Base-by-base conservation (phyloP, 1,139 yeast species). In the Meyerozyma carpophila region DNA sequence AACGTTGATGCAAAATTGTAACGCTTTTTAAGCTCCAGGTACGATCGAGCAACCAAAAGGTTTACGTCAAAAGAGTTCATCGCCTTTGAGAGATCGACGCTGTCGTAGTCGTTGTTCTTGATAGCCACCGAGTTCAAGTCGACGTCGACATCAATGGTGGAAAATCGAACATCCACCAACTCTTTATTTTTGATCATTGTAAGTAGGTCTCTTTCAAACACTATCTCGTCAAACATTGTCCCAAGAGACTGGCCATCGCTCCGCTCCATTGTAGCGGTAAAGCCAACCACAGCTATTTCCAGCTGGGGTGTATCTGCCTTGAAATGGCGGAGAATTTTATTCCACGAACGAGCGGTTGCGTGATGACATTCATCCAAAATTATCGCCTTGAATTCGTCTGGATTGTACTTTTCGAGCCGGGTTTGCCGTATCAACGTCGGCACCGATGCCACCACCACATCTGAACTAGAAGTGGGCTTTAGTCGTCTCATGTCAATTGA, bases 351-450 rank as follows among this genome's bases (percentile, higher is more conserved):
- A 0, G 96, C 93, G 0, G 88, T 85, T 0, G 96, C 84, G 63
- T 91, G 98, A 56, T 91, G 98, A 41, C 96, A 95, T 59, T 91
- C 98, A 61, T 91, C 98, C 1, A 91, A 71, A 20, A 91, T 82
- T 21, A 93, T 78, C 28, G 90, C 70, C 55, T 88, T 85, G 64
- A 77, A 84, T 14, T 79, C 76, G 1, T 45, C 44, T 0, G 90
- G 84, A 43, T 79, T 61, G 53, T 83, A 86, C 43, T 70, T 63
- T 2, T 63, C 62, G 14, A 88, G 61, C 40, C 97, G 65, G 0
- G 66, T 54, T 32, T 52, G 42, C 37, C 83, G 63, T 1, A 70
- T 63, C 38, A 91, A 57, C 0, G 95, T 78, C 18, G 82, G 89
- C 0, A 89, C 86, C 0, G 95, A 85, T 0, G 88, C 96, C 9